These are phyloP conservation scores for Vicia villosa DNA, from an alignment of 306 rosid species.

Conservation along the genomic window DNA sequence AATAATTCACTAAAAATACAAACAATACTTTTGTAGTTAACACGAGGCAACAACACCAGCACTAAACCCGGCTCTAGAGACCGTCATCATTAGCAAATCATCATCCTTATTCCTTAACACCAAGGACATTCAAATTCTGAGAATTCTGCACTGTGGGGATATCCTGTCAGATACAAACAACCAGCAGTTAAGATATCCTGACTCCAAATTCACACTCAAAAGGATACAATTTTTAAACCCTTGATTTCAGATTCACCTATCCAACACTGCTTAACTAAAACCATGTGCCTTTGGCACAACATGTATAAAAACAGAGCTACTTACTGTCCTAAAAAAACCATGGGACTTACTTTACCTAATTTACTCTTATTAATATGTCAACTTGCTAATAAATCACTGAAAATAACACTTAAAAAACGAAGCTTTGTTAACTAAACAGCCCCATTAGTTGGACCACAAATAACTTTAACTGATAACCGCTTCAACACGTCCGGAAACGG, in stretches of 20 bases:
- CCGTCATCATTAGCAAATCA: too few species aligned
- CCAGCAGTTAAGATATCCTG: too few species aligned
- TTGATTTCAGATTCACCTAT: conserved; percentile 49
- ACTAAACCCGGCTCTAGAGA: too few species aligned
- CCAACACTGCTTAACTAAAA: conserved; percentile 45
- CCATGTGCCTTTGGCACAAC: conserved; percentile 66
- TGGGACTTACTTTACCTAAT: conserved; percentile 45
- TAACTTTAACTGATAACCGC: conserved; percentile 90
- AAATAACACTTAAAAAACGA: conserved; percentile 33
- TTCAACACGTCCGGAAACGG: conserved; percentile 96
- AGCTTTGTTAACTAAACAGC: conserved; percentile 39
- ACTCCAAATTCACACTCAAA: conserved; percentile 49
- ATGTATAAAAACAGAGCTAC: conserved; percentile 35
- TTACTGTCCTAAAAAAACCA: conserved; percentile 40
- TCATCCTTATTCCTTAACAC: too few species aligned
- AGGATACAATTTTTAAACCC: conserved; percentile 63
- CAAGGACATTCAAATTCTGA: too few species aligned
- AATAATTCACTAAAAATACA: too few species aligned
- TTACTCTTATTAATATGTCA: conserved; percentile 42
- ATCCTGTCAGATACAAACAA: too few species aligned
- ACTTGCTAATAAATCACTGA: conserved; percentile 48
- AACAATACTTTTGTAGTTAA: too few species aligned
- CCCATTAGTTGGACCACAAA: conserved; percentile 71
- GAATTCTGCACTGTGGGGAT: too few species aligned
- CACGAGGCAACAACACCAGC: too few species aligned